Base-by-base conservation (phyloP, 768 basidiomycete species). In the Phaeolepiota aurea region DNA sequence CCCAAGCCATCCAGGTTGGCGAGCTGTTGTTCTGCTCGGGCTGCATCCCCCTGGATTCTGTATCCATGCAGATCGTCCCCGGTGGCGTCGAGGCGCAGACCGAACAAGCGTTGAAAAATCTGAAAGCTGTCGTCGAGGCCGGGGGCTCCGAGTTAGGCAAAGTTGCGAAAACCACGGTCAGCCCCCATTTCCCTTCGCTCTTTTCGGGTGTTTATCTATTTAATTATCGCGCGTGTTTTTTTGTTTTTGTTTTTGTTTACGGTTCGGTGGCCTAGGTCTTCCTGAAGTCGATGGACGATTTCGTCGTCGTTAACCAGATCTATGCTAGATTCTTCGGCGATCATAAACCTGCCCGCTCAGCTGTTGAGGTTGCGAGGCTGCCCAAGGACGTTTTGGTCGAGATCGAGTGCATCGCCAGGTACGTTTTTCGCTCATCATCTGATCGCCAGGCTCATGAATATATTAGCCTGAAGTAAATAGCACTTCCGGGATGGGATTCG, bases 351-450 rank as follows among this genome's bases (percentile, higher is more conserved):
- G 92, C 96, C 3, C 72, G 96, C 46, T 91, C 91, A 20, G 79
- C 86, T 21, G 88, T 99, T 39, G 90, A 97, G 66, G 89, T 91
- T 21, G 69, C 83, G 22, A 71, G 89, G 33, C 72, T 98, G 40
- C 94, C 94, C 7, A 88, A 83, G 58, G 87, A 91, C 53, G 93
- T 89, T 5, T 69, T 93, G 23, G 80, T 96, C 38, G 94, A 98
- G 71, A 76, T 98, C 41, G 94, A 98, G 62, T 81, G 77, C 45
- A 84, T 92, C 59, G 88, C 81, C 10, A 82, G 80, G 82, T 81
- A 50, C 40, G 75, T 56, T 12, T 7, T n/a, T 28, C n/a, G 25
- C n/a, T 28, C n/a, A 7, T n/a, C 25, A 7, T 7, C 25, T 28
- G 7, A 28, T 28, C n/a, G 25, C n/a, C n/a, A n/a, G n/a, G n/a